Evolutionary conservation across 1,284 basidiomycete genomes (phyloP).

Genomic region (Sphaerobolus stellatus): DNA sequence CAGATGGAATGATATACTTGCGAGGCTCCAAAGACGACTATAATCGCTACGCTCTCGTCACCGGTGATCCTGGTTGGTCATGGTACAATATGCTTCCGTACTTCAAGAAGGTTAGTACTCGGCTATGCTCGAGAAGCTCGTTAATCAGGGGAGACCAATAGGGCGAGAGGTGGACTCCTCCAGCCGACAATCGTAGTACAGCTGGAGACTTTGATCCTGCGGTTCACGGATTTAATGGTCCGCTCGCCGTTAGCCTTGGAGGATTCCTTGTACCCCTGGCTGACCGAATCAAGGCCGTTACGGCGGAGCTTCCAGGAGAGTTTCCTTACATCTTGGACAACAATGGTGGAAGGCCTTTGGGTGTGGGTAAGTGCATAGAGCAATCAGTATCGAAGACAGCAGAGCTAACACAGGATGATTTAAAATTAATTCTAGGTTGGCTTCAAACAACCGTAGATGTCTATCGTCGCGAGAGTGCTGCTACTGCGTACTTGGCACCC

Average conservation of each 20-base stretch:
- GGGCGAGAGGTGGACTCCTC: not conserved
- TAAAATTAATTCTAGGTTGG: slow-evolving; percentile 32
- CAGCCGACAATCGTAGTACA: slow-evolving; percentile 17
- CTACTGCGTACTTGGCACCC: slow-evolving; percentile 38
- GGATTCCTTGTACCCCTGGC: slow-evolving; percentile 34
- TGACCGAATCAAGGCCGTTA: slow-evolving; percentile 31
- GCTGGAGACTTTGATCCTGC: slow-evolving; percentile 30
- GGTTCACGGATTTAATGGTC: slow-evolving; percentile 32
- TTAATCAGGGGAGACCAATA: not conserved
- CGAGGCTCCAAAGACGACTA: slow-evolving; percentile 40
- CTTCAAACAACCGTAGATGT: slow-evolving; percentile 30
- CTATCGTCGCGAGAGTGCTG: slow-evolving; percentile 34
- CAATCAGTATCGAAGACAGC: too few relatives aligned
- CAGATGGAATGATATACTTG: slow-evolving; percentile 38
- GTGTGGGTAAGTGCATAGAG: slow-evolving; percentile 33
- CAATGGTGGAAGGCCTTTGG: slow-evolving; percentile 36
- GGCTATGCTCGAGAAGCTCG: not conserved
- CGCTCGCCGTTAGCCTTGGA: slow-evolving; percentile 33
- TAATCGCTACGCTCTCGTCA: slow-evolving; percentile 33
- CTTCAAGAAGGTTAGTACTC: slow-evolving; percentile 29
- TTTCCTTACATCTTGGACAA: slow-evolving; percentile 42
- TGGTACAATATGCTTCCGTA: slow-evolving; percentile 37
- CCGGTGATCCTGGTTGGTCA: slow-evolving; percentile 38
- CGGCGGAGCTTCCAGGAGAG: slow-evolving; percentile 25
- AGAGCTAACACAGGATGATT: too few relatives aligned